Percentiles rank a stretch among this genome's conserved stretches.
These are phyloP conservation scores for Akanthomyces muscarius DNA, from an alignment of 2,329 filamentous ascomycete species.

Conservation along the genomic window DNA sequence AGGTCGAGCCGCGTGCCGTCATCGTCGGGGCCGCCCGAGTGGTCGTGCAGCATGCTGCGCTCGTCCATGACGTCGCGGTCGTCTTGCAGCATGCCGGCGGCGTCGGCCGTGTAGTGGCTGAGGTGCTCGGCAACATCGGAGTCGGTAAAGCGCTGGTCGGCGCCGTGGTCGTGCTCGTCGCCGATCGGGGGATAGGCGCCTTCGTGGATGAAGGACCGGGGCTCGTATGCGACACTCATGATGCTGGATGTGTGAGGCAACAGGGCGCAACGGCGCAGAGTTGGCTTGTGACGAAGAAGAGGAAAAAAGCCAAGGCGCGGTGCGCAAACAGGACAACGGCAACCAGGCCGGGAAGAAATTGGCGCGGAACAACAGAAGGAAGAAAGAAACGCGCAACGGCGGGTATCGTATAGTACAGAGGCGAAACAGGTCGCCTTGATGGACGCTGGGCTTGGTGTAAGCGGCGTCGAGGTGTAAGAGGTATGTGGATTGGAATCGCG, in stretches of 20 bases:
- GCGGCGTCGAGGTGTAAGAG: constrained; percentile 8
- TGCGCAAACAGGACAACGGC: background rate
- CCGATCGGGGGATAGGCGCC: constrained; percentile 45
- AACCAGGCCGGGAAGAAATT: constrained; percentile 6
- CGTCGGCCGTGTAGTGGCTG: constrained; percentile 40
- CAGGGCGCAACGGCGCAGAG: background rate
- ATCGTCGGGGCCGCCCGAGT: constrained; percentile 35
- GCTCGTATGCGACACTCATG: constrained; percentile 52
- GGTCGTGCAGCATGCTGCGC: constrained; percentile 30
- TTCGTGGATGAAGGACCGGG: constrained; percentile 46
- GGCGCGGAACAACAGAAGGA: background rate
- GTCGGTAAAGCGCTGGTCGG: constrained; percentile 40
- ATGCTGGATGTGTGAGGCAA: constrained; percentile 21
- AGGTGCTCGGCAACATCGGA: constrained; percentile 41
- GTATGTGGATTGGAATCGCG: constrained; percentile 18
- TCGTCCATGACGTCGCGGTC: constrained; percentile 36
- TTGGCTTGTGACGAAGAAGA: background rate
- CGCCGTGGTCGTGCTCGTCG: constrained; percentile 40
- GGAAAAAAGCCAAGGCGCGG: no score
- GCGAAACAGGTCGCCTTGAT: constrained; percentile 6
- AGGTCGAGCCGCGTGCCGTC: constrained; percentile 39
- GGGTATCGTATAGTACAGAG: constrained; percentile 14
- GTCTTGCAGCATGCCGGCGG: constrained; percentile 35
- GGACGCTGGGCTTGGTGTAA: constrained; percentile 14
- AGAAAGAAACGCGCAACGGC: constrained; percentile 8